Conservation (phyloP, 768 basidiomycete species). For the Phanerodontia chrysosporium region DNA sequence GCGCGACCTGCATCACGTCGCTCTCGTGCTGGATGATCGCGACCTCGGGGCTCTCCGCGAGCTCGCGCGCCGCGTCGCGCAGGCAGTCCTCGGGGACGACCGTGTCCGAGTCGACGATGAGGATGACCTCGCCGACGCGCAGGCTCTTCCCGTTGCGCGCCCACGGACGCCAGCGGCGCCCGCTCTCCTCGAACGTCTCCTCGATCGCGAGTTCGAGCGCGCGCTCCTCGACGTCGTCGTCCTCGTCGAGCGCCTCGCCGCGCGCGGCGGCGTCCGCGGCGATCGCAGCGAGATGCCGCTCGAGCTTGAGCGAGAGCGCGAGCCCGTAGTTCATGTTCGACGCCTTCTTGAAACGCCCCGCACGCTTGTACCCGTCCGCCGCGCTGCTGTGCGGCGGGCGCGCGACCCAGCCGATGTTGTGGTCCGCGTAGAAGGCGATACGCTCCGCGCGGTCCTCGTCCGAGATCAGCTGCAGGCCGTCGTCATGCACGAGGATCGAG, state of each 20-base stretch:
- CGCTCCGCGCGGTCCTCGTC: constrained; percentile 62
- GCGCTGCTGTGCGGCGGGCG: constrained; percentile 64
- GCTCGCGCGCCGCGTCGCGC: constrained; percentile 83
- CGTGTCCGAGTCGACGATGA: constrained; percentile 81
- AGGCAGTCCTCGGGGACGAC: constrained; percentile 86
- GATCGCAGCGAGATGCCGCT: constrained; percentile 44
- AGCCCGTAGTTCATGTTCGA: constrained; percentile 87
- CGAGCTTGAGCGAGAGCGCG: constrained; percentile 61
- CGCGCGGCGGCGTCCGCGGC: constrained; percentile 36
- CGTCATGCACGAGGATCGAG: constrained; percentile 77
- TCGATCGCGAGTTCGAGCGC: constrained; percentile 74
- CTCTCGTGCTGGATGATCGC: constrained; percentile 91
- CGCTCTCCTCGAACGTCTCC: constrained; percentile 60
- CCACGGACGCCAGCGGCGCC: constrained; percentile 64
- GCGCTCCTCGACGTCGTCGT: constrained; percentile 61
- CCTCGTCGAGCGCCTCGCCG: constrained; percentile 34
- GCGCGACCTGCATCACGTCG: constrained; percentile 88
- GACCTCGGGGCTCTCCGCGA: constrained; percentile 76
- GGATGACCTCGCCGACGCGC: constrained; percentile 73
- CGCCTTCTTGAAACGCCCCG: constrained; percentile 91
- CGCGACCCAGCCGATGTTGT: constrained; percentile 81
- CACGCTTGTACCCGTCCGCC: constrained; percentile 70
- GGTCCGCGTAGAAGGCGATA: constrained; percentile 68
- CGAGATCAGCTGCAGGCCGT: constrained; percentile 68
- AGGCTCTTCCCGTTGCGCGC: constrained; percentile 70